Conservation (phyloP, 192 early-diverging fungal genomes). For the Rhizophagus clarus region DNA sequence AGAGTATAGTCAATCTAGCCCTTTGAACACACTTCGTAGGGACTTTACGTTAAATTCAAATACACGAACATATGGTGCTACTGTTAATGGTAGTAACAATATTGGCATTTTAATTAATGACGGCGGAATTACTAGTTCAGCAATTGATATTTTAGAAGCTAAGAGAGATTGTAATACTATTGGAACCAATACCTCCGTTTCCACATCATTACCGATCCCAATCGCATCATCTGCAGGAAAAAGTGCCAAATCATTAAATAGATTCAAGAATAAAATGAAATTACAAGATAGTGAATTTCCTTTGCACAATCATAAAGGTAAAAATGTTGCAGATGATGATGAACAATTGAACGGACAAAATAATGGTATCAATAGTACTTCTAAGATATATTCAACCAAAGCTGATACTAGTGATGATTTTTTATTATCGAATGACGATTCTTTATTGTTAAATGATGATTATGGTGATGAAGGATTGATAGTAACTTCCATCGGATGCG, state of each 20-base stretch:
- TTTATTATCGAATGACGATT: background rate
- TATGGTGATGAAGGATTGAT: conserved; percentile 5
- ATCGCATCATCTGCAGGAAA: background rate
- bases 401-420: background rate
- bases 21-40: background rate
- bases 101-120: background rate
- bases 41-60: background rate
- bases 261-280: background rate
- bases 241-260: background rate
- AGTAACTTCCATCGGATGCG: conserved; percentile 1
- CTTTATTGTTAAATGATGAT: background rate
- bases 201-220: conserved; percentile 7
- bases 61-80: background rate
- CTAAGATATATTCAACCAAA: background rate
- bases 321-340: background rate
- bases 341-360: background rate
- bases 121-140: background rate
- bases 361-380: background rate
- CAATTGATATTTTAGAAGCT: background rate
- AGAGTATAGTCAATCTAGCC: background rate
- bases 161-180: background rate
- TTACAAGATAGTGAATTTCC: background rate
- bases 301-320: conserved; percentile 11
- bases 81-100: background rate
- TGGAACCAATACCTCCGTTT: background rate